Conservation (phyloP, 345 rosid species). For the Melaleuca quinquenervia region DNA sequence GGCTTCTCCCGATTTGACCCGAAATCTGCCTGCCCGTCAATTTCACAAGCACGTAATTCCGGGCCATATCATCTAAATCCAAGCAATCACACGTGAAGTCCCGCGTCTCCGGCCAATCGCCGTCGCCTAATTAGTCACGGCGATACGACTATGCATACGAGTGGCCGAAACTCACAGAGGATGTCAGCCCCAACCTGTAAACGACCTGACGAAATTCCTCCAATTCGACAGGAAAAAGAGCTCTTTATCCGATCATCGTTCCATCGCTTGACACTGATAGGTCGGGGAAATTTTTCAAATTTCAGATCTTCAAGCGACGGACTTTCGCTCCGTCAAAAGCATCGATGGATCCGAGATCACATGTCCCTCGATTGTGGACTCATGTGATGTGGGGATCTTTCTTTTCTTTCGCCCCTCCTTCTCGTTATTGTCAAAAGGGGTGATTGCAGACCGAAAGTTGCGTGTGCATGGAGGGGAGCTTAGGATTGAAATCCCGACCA, state of each 20-base stretch:
- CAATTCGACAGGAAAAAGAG: not conserved
- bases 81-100: too few species aligned
- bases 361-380: not conserved
- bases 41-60: not conserved
- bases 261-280: accelerated
- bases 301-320: not conserved
- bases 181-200: too few species aligned
- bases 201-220: not conserved
- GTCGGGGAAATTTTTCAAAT: not conserved
- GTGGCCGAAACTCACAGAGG: too few species aligned
- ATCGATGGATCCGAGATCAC: not conserved
- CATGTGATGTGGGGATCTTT: not conserved
- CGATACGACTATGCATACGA: too few species aligned
- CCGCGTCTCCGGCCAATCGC: too few species aligned
- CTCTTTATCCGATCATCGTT: not conserved
- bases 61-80: too few species aligned
- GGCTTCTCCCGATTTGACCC: not conserved
- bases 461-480: not conserved
- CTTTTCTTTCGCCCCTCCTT: not conserved
- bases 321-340: not conserved
- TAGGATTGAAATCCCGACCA: not conserved
- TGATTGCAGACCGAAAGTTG: not conserved
- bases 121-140: too few species aligned
- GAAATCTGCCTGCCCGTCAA: not conserved
- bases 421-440: not conserved